These are phyloP conservation scores for Clarkia xantiana DNA, from an alignment of 345 rosid species.

Conservation along the genomic window DNA sequence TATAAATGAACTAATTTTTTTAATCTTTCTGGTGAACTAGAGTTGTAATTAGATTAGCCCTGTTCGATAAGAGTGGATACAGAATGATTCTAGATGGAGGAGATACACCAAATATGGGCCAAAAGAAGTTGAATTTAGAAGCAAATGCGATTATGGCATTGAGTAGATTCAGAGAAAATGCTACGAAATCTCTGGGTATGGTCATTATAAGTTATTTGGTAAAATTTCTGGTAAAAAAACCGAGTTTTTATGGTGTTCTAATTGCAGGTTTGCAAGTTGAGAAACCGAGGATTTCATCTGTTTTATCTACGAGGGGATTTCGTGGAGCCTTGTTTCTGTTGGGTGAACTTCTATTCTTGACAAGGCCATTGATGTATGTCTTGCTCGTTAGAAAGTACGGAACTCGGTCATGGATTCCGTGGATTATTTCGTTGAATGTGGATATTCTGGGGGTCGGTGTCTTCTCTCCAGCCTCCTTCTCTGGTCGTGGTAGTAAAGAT, in stretches of 20 bases:
- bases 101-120: slow-evolving; percentile 45
- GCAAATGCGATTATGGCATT: slow-evolving; percentile 74
- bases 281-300: slow-evolving; percentile 30
- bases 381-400: slow-evolving; percentile 69
- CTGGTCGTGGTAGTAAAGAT: slow-evolving; percentile 22
- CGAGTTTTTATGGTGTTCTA: not conserved
- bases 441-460: slow-evolving; percentile 47
- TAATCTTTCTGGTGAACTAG: slow-evolving; percentile 23
- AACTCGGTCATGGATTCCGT: slow-evolving; percentile 77
- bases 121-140: slow-evolving; percentile 31
- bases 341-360: slow-evolving; percentile 62
- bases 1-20: not conserved
- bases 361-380: slow-evolving; percentile 88
- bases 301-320: slow-evolving; percentile 59
- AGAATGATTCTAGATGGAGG: slow-evolving; percentile 94
- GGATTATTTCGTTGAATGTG: slow-evolving; percentile 69
- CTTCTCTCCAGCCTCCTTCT: slow-evolving; percentile 27
- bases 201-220: not conserved
- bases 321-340: slow-evolving; percentile 44
- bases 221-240: too few relatives aligned
- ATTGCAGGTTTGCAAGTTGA: slow-evolving; percentile 25
- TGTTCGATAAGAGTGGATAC: slow-evolving; percentile 61
- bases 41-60: slow-evolving; percentile 53
- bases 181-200: slow-evolving; percentile 11
- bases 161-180: slow-evolving; percentile 66